Percentiles rank a stretch among this genome's conserved stretches.
These are phyloP conservation scores for Grosmannia huntii DNA, from an alignment of 2,329 filamentous ascomycete species.

Conservation along the genomic window DNA sequence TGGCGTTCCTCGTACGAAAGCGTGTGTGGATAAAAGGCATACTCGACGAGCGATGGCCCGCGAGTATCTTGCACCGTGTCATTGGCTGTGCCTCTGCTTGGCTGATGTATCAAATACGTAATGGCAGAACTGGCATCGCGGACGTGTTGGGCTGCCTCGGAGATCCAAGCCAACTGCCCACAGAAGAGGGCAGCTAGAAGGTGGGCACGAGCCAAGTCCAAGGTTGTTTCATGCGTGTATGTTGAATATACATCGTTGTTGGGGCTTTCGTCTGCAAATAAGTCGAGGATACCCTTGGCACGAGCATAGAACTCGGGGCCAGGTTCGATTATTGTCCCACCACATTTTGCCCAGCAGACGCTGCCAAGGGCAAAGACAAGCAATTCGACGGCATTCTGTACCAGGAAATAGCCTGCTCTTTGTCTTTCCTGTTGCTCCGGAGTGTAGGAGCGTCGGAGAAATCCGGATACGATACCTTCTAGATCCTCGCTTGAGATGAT, in stretches of 20 bases:
- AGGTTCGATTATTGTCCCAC: slow-evolving; percentile 1
- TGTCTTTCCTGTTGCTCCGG: neutral
- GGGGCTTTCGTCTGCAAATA: neutral
- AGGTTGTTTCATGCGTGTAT: neutral
- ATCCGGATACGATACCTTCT: neutral
- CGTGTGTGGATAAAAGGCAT: neutral
- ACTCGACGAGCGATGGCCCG: slow-evolving; percentile 4
- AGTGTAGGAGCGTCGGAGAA: neutral
- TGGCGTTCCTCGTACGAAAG: slow-evolving; percentile 6
- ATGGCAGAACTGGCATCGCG: slow-evolving; percentile 4
- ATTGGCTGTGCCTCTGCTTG: neutral
- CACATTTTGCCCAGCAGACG: slow-evolving; percentile 7
- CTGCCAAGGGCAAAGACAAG: slow-evolving; percentile 11
- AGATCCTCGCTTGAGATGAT: slow-evolving; percentile 5
- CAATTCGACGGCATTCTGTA: slow-evolving; percentile 5
- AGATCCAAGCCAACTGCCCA: slow-evolving; percentile 7
- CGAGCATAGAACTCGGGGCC: slow-evolving; percentile 6
- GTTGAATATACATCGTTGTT: neutral
- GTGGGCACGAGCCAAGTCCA: slow-evolving; percentile 10
- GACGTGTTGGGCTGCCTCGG: slow-evolving; percentile 6
- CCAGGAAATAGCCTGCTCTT: neutral
- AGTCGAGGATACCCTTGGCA: slow-evolving; percentile 6
- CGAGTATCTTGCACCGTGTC: neutral
- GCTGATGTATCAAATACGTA: slow-evolving; percentile 1
- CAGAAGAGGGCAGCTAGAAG: slow-evolving; percentile 11